Conservation (phyloP, 331 rosid genomes). For the Acacia pycnantha region DNA sequence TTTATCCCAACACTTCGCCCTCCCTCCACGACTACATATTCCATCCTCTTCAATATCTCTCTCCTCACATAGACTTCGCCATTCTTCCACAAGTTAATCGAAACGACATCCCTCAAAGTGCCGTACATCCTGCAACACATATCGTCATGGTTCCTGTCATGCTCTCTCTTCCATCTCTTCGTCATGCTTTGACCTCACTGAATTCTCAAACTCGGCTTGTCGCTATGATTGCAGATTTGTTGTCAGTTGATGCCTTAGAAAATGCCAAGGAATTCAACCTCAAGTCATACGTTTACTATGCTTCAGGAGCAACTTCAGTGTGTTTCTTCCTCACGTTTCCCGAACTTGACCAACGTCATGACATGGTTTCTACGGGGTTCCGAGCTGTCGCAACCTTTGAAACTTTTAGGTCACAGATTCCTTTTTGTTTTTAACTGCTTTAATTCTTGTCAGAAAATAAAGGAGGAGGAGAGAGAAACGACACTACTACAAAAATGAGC, state of each 20-base stretch:
- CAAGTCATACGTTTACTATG: background rate
- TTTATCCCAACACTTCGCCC: conserved; percentile 34
- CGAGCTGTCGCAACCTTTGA: background rate
- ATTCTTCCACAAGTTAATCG: conserved; percentile 20
- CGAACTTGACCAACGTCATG: background rate
- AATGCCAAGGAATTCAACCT: background rate
- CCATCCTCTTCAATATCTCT: conserved; percentile 32
- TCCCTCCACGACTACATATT: conserved; percentile 5
- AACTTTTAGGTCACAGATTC: background rate
- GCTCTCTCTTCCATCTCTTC: conserved; percentile 29
- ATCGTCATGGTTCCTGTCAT: background rate
- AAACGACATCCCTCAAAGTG: conserved; percentile 3
- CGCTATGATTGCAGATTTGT: too few relatives aligned
- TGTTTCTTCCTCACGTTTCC: background rate
- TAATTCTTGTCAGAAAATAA: too few relatives aligned
- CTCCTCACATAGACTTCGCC: conserved; percentile 15
- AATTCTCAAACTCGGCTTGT: background rate
- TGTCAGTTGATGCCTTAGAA: background rate
- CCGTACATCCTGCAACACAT: background rate
- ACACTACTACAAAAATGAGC: too few relatives aligned
- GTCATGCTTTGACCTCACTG: background rate
- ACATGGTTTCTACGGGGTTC: background rate
- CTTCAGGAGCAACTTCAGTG: background rate
- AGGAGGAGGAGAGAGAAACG: too few relatives aligned
- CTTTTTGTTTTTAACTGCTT: too few relatives aligned